These are phyloP conservation scores for Ceratocystiopsis minuta DNA, from an alignment of 2,329 filamentous ascomycete genomes.

Conservation along the genomic window DNA sequence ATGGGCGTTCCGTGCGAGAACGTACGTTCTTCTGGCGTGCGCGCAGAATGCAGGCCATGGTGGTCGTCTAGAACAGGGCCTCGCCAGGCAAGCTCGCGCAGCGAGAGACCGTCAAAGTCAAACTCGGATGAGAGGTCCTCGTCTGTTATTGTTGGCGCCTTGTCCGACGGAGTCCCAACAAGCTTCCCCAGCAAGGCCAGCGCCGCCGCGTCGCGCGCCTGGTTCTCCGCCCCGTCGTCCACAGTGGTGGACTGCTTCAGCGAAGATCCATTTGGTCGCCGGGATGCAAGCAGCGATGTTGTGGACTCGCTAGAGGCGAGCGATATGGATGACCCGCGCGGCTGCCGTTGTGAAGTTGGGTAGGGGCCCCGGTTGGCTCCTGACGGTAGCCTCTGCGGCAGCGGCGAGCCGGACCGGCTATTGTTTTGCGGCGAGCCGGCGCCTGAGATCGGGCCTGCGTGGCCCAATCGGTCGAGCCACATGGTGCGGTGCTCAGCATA, in stretches of 20 bases:
- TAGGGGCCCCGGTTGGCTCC: slow-evolving; percentile 47
- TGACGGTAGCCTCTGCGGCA: slow-evolving; percentile 42
- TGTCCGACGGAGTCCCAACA: slow-evolving; percentile 15
- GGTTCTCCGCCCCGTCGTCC: slow-evolving; percentile 18
- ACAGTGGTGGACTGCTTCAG: slow-evolving; percentile 39
- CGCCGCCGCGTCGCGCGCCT: slow-evolving; percentile 42
- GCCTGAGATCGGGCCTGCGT: slow-evolving; percentile 19
- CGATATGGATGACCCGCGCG: slow-evolving; percentile 62
- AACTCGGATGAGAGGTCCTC: slow-evolving; percentile 47
- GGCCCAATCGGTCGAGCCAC: slow-evolving; percentile 81
- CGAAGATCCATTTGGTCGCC: slow-evolving; percentile 49
- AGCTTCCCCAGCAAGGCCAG: slow-evolving; percentile 47
- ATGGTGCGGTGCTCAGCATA: too few relatives aligned
- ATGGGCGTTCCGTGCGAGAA: neutral
- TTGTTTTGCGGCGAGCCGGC: slow-evolving; percentile 42
- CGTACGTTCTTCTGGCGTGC: slow-evolving; percentile 58
- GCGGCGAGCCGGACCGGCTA: slow-evolving; percentile 55
- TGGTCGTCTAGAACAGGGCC: slow-evolving; percentile 11
- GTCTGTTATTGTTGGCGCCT: slow-evolving; percentile 18
- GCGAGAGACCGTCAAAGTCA: slow-evolving; percentile 60
- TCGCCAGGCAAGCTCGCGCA: slow-evolving; percentile 48
- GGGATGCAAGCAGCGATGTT: slow-evolving; percentile 50
- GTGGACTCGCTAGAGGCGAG: slow-evolving; percentile 62
- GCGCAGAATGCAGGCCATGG: slow-evolving; percentile 27
- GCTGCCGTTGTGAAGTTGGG: slow-evolving; percentile 48